Base-by-base conservation (phyloP, 1,139 yeast genomes). In the Nematodospora anomalae region DNA sequence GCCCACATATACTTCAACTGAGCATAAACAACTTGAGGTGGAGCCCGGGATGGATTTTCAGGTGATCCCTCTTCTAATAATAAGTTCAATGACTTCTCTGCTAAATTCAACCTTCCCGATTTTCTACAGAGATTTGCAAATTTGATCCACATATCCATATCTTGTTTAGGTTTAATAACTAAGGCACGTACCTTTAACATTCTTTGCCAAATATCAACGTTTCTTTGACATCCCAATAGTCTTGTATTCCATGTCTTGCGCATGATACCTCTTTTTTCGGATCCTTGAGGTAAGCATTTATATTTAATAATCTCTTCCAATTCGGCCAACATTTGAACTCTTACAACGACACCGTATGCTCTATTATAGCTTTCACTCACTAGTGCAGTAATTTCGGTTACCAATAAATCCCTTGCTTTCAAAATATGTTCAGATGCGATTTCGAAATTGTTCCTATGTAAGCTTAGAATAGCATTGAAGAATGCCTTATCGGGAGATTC, bases 1-100 rank as follows among this genome's bases (percentile, higher is more conserved):
- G 96, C 94, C 97, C 98, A 92, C 86, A 90, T 83, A 52, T 88
- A 89, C 58, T 94, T 94, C 62, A 94, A 67, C 57, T 90, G 97
- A 0, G 98, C 97, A 61, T 94, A 94, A 2, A 92, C 96, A 16
- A 94, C 97, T 46, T 88, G 95, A 1, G 97, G 97, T 1, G 95
- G 92, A 0, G 95, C 95, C 40, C 88, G 71, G 1, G 89, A 82
- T 4, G 87, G 82, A 43, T 79, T 78, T 25, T 72, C 76, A 3
- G 74, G 70, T 1, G 74, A 62, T 0, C 80, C 80, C 45, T 72
- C 81, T 47, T 79, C 94, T 20, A 88, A 60, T 39, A 94, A 67
- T 5, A 83, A 76, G 48, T 86, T 86, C 45, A 94, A 70, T 0
- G 97, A 86, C 57, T 90, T 89, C 53, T 92, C 97, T 1, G 98